A percentile compares a stretch with the other conserved stretches of the same genome.
phyloP scores from a whole-genome alignment of 148 eudicot genomes.

The Cornus controversa region DNA sequence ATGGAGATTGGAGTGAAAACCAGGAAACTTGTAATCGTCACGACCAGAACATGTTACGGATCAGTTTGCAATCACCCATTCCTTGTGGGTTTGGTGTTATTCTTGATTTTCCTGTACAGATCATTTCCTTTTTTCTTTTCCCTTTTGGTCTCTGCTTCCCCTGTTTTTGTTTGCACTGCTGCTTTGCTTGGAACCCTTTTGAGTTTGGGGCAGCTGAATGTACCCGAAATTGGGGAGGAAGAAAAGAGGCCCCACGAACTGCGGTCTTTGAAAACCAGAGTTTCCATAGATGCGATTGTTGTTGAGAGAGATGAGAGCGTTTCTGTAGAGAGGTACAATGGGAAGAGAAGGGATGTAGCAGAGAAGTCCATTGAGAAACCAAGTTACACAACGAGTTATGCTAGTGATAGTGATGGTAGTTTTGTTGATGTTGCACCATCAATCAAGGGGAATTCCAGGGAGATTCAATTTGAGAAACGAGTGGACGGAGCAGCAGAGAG shows the following conservation, averaged over 20 bases:
- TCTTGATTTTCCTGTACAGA: constrained; percentile 35
- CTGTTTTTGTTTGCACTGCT: constrained; percentile 51
- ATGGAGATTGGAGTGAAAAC: constrained; percentile 21
- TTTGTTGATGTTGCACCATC: neutral
- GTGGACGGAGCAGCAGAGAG: constrained; percentile 12
- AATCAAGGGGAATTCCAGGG: constrained; percentile 7
- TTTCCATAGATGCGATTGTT: constrained; percentile 13
- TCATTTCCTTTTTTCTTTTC: constrained; percentile 53
- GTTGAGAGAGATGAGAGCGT: constrained; percentile 30
- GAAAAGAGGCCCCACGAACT: constrained; percentile 16
- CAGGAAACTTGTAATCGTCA: constrained; percentile 20
- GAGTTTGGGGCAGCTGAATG: constrained; percentile 44
- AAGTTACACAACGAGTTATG: neutral
- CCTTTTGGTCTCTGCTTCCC: constrained; percentile 55
- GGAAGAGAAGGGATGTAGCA: constrained; percentile 26
- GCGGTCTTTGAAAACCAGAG: constrained; percentile 18
- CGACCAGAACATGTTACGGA: constrained; percentile 33
- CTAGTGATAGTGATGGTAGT: constrained; percentile 3
- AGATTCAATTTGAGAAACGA: constrained; percentile 20
- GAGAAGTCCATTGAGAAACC: constrained; percentile 33
- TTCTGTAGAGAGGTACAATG: constrained; percentile 25
- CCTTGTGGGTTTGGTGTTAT: constrained; percentile 26
- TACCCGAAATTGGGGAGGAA: constrained; percentile 23
- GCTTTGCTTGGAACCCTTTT: constrained; percentile 47
- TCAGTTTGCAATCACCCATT: constrained; percentile 46